Conservation (phyloP, 176 grass and related monocot genomes). For the Raddia distichophylla region DNA sequence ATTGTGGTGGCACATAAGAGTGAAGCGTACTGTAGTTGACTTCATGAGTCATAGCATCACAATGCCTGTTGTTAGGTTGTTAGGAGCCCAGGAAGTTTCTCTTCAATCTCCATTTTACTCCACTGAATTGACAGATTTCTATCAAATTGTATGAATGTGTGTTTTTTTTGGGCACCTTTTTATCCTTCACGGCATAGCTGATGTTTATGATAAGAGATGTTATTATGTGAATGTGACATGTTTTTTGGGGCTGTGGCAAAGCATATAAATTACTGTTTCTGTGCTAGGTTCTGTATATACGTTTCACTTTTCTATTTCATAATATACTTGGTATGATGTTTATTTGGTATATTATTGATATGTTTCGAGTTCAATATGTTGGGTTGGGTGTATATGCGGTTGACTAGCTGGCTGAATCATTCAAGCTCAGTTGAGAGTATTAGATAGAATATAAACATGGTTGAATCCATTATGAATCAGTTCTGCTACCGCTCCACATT, state of each 20-base stretch:
- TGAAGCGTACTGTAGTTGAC: not conserved
- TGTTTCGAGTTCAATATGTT: not conserved
- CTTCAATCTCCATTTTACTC: not conserved
- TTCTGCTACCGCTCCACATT: not conserved
- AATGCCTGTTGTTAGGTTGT: not conserved
- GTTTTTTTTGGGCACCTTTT: not conserved
- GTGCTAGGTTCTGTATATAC: not conserved
- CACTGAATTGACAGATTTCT: not conserved
- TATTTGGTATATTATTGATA: not conserved
- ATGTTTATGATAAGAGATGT: not conserved
- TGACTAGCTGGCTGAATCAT: conserved; percentile 6
- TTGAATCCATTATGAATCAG: not conserved
- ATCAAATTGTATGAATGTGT: not conserved
- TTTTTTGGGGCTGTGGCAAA: not conserved
- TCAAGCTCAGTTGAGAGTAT: not conserved
- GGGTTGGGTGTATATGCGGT: not conserved
- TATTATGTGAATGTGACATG: not conserved
- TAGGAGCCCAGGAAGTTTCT: too few species aligned
- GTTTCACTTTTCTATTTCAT: not conserved
- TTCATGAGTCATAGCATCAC: not conserved
- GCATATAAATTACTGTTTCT: not conserved
- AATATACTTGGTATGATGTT: not conserved
- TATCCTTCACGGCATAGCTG: not conserved
- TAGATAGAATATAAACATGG: not conserved
- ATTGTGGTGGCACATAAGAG: not conserved